phyloP scores from a whole-genome alignment of 192 early-diverging fungal species.

The Coemansia sp. region DNA sequence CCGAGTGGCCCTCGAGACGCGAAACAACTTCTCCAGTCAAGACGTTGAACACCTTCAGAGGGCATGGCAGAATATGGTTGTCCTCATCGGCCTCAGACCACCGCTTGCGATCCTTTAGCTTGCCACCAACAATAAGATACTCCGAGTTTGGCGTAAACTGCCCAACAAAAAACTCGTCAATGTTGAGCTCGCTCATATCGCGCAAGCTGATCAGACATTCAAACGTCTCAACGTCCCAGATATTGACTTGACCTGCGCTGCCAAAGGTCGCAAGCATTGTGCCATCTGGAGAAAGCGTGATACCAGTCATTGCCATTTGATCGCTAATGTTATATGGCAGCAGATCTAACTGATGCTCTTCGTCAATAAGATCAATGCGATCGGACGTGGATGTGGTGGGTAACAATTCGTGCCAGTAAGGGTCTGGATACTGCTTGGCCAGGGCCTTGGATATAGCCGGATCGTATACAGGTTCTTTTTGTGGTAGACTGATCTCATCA shows the following conservation, averaged over 20 bases:
- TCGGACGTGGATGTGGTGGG: neutral
- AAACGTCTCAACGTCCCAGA: slow-evolving; percentile 84
- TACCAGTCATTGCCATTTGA: slow-evolving; percentile 79
- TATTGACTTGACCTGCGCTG: slow-evolving; percentile 68
- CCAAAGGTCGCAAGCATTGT: slow-evolving; percentile 84
- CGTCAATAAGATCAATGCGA: slow-evolving; percentile 63
- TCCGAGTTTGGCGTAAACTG: slow-evolving; percentile 70
- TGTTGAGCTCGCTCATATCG: slow-evolving; percentile 73
- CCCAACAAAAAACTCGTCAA: slow-evolving; percentile 91
- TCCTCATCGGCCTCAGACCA: slow-evolving; percentile 92
- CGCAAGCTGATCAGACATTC: slow-evolving; percentile 68
- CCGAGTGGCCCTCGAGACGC: slow-evolving; percentile 79
- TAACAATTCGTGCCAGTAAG: slow-evolving; percentile 41
- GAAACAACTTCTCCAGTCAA: slow-evolving; percentile 76
- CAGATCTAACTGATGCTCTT: slow-evolving; percentile 66
- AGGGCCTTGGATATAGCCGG: slow-evolving; percentile 57
- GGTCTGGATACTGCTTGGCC: slow-evolving; percentile 58
- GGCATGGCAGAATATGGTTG: slow-evolving; percentile 91
- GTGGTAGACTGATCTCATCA: slow-evolving; percentile 37
- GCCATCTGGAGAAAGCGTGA: slow-evolving; percentile 83
- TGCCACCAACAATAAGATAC: slow-evolving; percentile 79
- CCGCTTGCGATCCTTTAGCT: slow-evolving; percentile 82
- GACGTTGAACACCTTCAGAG: slow-evolving; percentile 89
- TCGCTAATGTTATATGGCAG: slow-evolving; percentile 70
- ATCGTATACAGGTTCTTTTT: slow-evolving; percentile 48